phyloP scores from a whole-genome alignment of 352 stramenopile genomes.

The Phytophthora chlamydospora region DNA sequence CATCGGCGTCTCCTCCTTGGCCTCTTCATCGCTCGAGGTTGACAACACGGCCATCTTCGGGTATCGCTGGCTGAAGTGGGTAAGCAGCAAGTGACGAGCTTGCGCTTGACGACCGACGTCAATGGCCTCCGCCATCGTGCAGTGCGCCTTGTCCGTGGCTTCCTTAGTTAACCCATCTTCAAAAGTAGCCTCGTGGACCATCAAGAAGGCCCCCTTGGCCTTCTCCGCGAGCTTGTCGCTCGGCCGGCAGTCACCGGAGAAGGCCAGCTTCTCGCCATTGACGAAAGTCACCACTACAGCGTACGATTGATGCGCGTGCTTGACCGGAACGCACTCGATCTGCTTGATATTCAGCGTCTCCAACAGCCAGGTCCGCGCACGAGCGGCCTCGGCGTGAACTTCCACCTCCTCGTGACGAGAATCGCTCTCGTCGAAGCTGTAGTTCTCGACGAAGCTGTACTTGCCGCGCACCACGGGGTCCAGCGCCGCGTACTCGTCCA shows the following conservation, averaged over 20 bases:
- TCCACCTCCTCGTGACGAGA: slow-evolving; percentile 32
- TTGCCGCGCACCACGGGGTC: slow-evolving; percentile 77
- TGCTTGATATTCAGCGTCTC: slow-evolving; percentile 50
- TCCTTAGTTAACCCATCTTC: slow-evolving; percentile 94
- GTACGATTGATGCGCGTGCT: slow-evolving; percentile 92
- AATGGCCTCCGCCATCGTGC: slow-evolving; percentile 93
- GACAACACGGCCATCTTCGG: slow-evolving; percentile 72
- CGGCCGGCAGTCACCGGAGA: slow-evolving; percentile 95
- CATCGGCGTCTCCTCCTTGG: slow-evolving; percentile 27
- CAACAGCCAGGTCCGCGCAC: slow-evolving; percentile 45
- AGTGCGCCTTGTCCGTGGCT: slow-evolving; percentile 95
- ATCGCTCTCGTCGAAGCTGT: slow-evolving; percentile 73
- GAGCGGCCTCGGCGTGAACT: slow-evolving; percentile 37
- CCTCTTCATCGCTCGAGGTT: slow-evolving; percentile 12
- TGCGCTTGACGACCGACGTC: slow-evolving; percentile 70
- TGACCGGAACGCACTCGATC: slow-evolving; percentile 78
- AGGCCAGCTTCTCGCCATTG: slow-evolving; percentile 85
- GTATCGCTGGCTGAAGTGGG: slow-evolving; percentile 95
- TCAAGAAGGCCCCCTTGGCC: slow-evolving; percentile 75
- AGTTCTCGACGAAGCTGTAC: slow-evolving; percentile 92
- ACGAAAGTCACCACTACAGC: slow-evolving; percentile 86
- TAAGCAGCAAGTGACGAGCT: slow-evolving; percentile 92
- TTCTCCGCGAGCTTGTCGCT: slow-evolving; percentile 69
- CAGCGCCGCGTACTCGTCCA: slow-evolving; percentile 90
- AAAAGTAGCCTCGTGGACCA: slow-evolving; percentile 99